A percentile compares a stretch with the other conserved stretches of the same genome.
phyloP scores from a whole-genome alignment of 495 filamentous ascomycete species.

The Amorphotheca resinae region DNA sequence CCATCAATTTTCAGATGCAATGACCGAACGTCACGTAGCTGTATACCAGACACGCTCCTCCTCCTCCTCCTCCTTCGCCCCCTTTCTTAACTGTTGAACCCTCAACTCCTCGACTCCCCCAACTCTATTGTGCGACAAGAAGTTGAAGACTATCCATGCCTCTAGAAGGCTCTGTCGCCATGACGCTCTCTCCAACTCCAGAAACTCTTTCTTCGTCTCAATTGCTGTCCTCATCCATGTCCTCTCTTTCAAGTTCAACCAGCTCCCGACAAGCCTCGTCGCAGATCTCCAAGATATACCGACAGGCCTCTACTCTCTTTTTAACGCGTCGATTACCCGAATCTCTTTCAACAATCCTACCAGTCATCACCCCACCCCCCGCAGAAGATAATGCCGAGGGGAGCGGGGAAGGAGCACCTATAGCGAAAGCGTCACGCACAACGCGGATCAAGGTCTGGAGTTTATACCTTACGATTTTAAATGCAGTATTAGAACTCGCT shows the following conservation, averaged over 20 bases:
- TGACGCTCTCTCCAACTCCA: conserved; percentile 23
- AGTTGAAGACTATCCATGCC: conserved; percentile 23
- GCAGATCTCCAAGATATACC: conserved; percentile 70
- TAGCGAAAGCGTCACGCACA: conserved; percentile 57
- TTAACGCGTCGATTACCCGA: conserved; percentile 85
- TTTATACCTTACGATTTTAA: conserved; percentile 84
- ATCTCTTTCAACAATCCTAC: conserved; percentile 68
- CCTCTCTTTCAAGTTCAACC: conserved; percentile 32
- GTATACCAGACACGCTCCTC: too few relatives aligned
- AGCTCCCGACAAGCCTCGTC: conserved; percentile 40
- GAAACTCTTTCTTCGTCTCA: conserved; percentile 20
- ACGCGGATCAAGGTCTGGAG: conserved; percentile 94
- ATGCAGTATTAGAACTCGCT: conserved; percentile 77
- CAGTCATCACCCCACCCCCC: conserved; percentile 49
- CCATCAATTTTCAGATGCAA: too few relatives aligned
- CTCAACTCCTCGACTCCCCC: too few relatives aligned
- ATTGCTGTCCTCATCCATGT: conserved; percentile 34
- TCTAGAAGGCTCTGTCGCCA: conserved; percentile 27
- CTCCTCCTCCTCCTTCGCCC: too few relatives aligned
- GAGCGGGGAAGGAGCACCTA: conserved; percentile 41
- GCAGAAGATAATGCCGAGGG: conserved; percentile 30
- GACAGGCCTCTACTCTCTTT: conserved; percentile 81
- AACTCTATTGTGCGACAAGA: not conserved
- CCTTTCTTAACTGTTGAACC: too few relatives aligned
- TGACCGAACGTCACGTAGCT: too few relatives aligned